Evolutionary conservation across 108 stramenopile genomes (phyloP), one percentile per base, ranked within the genome.

Genomic region (Nannochloropsis gaditana): DNA sequence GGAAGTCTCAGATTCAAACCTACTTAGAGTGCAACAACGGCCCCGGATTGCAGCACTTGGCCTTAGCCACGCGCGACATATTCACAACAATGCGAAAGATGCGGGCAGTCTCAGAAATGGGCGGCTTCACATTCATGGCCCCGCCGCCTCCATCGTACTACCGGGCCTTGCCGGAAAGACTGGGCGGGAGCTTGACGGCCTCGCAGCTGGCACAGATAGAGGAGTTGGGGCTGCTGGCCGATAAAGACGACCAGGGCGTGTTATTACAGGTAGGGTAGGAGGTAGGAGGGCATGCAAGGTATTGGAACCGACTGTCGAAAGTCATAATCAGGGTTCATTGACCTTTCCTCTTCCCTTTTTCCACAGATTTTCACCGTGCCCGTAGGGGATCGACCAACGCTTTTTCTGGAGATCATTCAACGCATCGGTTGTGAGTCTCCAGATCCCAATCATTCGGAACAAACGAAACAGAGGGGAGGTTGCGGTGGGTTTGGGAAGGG

Each of bases 401-500:
- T 95, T 73, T 96, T 96, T 84, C 84, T 94, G 81, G 95, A 96
- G 88, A 93, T 96, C 81, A 96, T 96, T 80, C 94, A 96, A 92
- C 91, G 95, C 17, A 94, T 95, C 79, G 95, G 95, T 3, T 96
- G 95, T 88, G 87, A 91, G 11, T n/a, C 83, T 15, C 43, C 43
- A 21, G 82, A 43, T 9, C 43, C 82, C 21, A 3, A 5, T 3
- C 15, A 82, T 3, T 9, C 9, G 82, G 82, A 19, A 17, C n/a
- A 86, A 43, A 9, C 85, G 59, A 43, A 86, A 82, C 89, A 89
- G 80, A 50, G 85, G 5, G 85, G 85, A 21, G 95, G 95, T 15
- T 96, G 95, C 86, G 95, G 95, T 43, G 95, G 95, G 5, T 96
- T 96, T 86, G 95, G 95, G 5, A 92, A 93, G 87, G 95, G 95